Evolutionary conservation across 352 stramenopile species (phyloP), one percentile per base, ranked within the genome.

Genomic region (Phytopythium montanum): DNA sequence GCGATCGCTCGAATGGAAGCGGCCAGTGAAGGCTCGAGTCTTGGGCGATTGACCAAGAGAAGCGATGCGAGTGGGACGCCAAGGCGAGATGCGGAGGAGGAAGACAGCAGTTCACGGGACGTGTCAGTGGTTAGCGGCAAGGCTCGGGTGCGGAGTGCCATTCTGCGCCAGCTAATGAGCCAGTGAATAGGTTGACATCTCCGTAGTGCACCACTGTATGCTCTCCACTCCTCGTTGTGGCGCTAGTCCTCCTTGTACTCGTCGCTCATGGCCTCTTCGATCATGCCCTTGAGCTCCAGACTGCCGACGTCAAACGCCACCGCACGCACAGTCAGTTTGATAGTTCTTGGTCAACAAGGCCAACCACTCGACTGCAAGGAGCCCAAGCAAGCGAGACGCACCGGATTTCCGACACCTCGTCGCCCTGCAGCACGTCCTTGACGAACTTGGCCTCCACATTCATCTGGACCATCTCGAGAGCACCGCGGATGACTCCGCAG

Each of bases 391-490:
- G n/a, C 19, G 41, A 18, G 2, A 66, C 60, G 16, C 31, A 94
- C 85, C 83, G 68, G 36, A 93, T 95, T 58, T 95, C 85, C 3
- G 85, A 92, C 61, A 93, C 85, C 21, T 95, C 85, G 61, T 95
- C 85, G 41, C 85, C 83, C 66, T 95, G 85, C 33, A 95, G 61
- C 39, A 91, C 80, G 54, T 95, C 83, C 66, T 95, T 95, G 38
- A 91, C 79, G 54, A 95, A 95, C 16, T 82, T 79, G 19, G 79
- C 83, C 41, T 95, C 85, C 10, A 95, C 85, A 5, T 81, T 85
- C 84, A 95, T 93, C 69, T 95, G 85, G 33, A 95, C 86, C 90
- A 99, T 98, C 81, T 99, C 97, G 42, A 99, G 72, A 10, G 96
- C 96, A 5, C 97, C 97, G 46, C 94, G 85, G 41, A 99, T 88